Base-by-base conservation (phyloP, 108 stramenopile species). In the Skeletonema potamos region DNA sequence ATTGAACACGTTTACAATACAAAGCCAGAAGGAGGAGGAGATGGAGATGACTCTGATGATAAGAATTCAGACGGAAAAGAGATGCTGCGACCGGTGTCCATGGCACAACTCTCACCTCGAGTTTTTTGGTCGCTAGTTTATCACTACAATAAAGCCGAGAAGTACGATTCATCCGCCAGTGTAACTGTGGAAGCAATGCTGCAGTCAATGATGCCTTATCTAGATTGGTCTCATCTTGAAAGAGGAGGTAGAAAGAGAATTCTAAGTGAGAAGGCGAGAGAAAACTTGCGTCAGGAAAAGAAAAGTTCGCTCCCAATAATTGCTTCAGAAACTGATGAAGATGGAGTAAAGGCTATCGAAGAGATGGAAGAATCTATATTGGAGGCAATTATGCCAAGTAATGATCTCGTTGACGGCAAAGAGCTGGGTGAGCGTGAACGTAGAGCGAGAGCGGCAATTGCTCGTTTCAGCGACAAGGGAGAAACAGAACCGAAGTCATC, bases 171-270 rank as follows among this genome's bases (percentile, higher is more conserved):
- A 22, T n/a, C 76, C 2, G 59, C n/a, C 10, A 37, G 28, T 32
- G 26, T 27, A 27, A 64, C 79, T 6, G 68, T 89, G 1, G 81
- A 86, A 61, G 86, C 72, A 15, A 84, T 85, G 70, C 78, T 86
- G 17, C 76, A 78, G 46, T 20, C 27, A 20, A 37, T 85, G 3
- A 67, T 89, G 65, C 93, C 93, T 26, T 46, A 87, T 34, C 64
- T 88, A 62, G 87, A 92, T 64, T 96, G 92, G 95, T 74, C 85
- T 0, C 92, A 89, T 81, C 76, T 96, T 37, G 83, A 90, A 29
- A 84, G 87, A 20, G 82, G 91, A 48, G 86, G 81, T 29, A 84
- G 88, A 59, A 85, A 82, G 68, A 32, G 82, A 43, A 44, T 43
- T 27, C 58, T 89, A 27, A 89, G 86, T 48, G 95, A 88, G 62